phyloP scores from a whole-genome alignment of 495 filamentous ascomycete species.

The Penicillium silybi region DNA sequence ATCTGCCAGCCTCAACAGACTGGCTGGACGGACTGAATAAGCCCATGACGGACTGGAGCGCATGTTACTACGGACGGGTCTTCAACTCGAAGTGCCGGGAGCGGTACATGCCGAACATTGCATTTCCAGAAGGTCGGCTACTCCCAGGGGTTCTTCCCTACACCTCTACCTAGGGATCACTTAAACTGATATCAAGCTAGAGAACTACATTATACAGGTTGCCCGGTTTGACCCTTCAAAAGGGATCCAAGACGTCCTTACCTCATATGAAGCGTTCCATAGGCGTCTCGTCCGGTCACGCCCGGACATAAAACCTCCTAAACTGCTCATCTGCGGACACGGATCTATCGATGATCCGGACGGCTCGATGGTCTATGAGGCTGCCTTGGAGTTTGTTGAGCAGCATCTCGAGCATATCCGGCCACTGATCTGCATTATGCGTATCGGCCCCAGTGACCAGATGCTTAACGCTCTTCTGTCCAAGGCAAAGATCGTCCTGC shows the following conservation, averaged over 20 bases:
- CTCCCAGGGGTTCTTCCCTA: background rate
- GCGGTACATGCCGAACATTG: constrained; percentile 45
- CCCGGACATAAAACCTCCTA: constrained; percentile 67
- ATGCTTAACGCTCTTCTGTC: constrained; percentile 66
- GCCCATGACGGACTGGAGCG: constrained; percentile 56
- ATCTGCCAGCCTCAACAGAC: constrained; percentile 56
- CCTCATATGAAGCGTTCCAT: background rate
- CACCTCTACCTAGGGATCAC: too few relatives aligned
- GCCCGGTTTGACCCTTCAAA: background rate
- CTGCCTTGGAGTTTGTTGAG: constrained; percentile 53
- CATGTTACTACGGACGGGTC: constrained; percentile 59
- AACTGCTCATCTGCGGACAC: constrained; percentile 50
- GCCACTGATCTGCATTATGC: constrained; percentile 59
- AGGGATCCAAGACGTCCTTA: background rate
- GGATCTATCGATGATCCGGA: constrained; percentile 1
- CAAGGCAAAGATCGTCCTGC: constrained; percentile 58
- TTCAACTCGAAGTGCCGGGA: constrained; percentile 55
- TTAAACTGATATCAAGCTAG: background rate
- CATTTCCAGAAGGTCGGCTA: constrained; percentile 45
- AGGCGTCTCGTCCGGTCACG: constrained; percentile 33
- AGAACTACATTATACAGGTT: constrained; percentile 1
- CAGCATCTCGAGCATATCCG: constrained; percentile 45
- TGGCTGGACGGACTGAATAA: constrained; percentile 73
- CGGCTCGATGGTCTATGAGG: constrained; percentile 21
- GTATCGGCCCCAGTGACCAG: constrained; percentile 66